phyloP scores from a whole-genome alignment of 257 asterid species.

The Nicotiana obtusifolia region DNA sequence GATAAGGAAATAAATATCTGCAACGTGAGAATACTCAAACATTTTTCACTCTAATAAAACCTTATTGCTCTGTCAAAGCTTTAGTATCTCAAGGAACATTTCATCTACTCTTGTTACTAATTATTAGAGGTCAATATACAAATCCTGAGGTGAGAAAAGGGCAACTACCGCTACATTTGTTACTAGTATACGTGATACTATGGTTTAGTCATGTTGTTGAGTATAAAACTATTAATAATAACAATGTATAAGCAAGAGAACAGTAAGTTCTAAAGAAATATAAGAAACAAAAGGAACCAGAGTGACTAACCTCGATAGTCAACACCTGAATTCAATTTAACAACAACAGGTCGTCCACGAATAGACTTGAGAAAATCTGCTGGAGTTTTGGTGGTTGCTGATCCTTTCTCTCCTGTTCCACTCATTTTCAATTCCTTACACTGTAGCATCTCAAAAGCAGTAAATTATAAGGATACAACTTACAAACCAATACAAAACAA shows the following conservation, averaged over 20 bases:
- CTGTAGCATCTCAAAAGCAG: background rate
- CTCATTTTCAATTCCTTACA: constrained; percentile 46
- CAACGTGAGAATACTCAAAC: background rate
- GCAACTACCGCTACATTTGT: background rate
- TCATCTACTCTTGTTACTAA: background rate
- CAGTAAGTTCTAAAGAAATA: background rate
- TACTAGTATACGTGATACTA: background rate
- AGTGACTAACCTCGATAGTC: constrained; percentile 70
- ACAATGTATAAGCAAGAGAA: background rate
- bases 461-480: background rate
- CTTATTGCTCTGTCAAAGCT: background rate
- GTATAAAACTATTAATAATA: background rate
- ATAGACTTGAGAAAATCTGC: constrained; percentile 93
- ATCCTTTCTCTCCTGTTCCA: constrained; percentile 57
- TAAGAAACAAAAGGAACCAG: background rate
- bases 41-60: background rate
- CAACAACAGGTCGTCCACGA: constrained; percentile 97
- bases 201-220: background rate
- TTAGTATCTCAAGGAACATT: background rate
- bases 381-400: constrained; percentile 71
- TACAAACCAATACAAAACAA: background rate
- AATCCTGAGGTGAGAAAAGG: background rate
- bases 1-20: background rate
- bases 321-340: constrained; percentile 91
- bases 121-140: background rate